phyloP scores from a whole-genome alignment of 805 yeast genomes.

The Cyberlindnera subsufficiens region DNA sequence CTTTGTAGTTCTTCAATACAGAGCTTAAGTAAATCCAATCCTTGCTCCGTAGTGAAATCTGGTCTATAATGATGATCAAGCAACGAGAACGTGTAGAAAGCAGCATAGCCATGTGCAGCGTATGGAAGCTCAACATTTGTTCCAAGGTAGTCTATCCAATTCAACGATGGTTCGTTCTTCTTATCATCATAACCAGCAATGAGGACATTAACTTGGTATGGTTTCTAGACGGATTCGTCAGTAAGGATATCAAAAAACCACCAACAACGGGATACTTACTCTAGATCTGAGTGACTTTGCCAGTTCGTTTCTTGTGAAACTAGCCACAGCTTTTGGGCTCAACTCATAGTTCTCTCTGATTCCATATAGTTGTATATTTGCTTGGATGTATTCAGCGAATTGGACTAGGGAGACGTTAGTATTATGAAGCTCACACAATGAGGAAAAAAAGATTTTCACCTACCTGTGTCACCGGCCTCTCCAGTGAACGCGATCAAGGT shows the following conservation, averaged over 20 bases:
- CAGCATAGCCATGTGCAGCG: slow-evolving; percentile 99
- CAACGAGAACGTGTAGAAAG: slow-evolving; percentile 84
- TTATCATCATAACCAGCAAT: slow-evolving; percentile 76
- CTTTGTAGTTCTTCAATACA: slow-evolving; percentile 75
- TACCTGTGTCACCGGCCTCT: slow-evolving; percentile 86
- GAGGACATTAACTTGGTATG: slow-evolving; percentile 89
- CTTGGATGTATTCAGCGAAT: slow-evolving; percentile 92
- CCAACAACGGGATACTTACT: slow-evolving; percentile 22
- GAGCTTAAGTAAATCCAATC: slow-evolving; percentile 61
- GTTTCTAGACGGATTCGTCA: slow-evolving; percentile 42
- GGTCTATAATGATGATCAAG: slow-evolving; percentile 85
- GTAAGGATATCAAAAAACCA: neutral
- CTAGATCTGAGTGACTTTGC: slow-evolving; percentile 88
- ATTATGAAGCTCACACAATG: neutral
- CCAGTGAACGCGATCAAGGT: slow-evolving; percentile 87
- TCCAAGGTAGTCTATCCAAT: slow-evolving; percentile 92
- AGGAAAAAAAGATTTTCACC: slow-evolving; percentile 6
- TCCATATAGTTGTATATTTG: slow-evolving; percentile 80
- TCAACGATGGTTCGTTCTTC: slow-evolving; percentile 56
- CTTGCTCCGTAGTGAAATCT: slow-evolving; percentile 72
- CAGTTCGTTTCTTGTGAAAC: slow-evolving; percentile 81
- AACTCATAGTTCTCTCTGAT: slow-evolving; percentile 82
- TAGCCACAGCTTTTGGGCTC: slow-evolving; percentile 80
- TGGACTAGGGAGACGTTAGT: slow-evolving; percentile 40
- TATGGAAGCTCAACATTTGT: slow-evolving; percentile 88